phyloP scores from a whole-genome alignment of 192 early-diverging fungal genomes.

The Coemansia sp. region DNA sequence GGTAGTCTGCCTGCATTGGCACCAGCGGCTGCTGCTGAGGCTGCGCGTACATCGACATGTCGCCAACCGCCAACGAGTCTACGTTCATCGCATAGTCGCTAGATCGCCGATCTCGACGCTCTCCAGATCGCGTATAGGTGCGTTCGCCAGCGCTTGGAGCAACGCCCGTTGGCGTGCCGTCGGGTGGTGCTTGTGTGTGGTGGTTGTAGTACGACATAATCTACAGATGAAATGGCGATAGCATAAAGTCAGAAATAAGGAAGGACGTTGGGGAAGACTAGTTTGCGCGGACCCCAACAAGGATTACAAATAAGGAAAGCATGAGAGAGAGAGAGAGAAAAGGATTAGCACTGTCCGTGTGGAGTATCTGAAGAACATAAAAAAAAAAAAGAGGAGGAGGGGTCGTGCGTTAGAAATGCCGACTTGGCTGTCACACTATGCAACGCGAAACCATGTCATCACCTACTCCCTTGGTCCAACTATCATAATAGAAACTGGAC shows the following conservation, averaged over 20 bases:
- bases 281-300: background rate
- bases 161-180: background rate
- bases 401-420: background rate
- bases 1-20: conserved; percentile 26
- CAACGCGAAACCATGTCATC: background rate
- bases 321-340: background rate
- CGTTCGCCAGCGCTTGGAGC: background rate
- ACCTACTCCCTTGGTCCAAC: background rate
- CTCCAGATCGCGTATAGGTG: background rate
- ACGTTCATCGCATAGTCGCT: conserved; percentile 45
- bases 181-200: conserved; percentile 2
- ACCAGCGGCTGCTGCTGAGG: conserved; percentile 15
- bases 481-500: background rate
- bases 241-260: conserved; percentile 1
- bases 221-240: background rate
- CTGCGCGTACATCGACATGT: conserved; percentile 5
- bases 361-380: background rate
- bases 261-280: background rate
- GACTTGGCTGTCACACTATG: background rate
- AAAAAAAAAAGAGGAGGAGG: background rate
- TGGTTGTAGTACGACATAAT: conserved; percentile 13
- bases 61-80: conserved; percentile 16
- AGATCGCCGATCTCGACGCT: conserved; percentile 32
- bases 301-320: background rate
- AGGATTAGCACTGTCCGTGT: background rate